phyloP scores from a whole-genome alignment of 1,139 yeast genomes.

The Magnusiomyces fungicola region DNA sequence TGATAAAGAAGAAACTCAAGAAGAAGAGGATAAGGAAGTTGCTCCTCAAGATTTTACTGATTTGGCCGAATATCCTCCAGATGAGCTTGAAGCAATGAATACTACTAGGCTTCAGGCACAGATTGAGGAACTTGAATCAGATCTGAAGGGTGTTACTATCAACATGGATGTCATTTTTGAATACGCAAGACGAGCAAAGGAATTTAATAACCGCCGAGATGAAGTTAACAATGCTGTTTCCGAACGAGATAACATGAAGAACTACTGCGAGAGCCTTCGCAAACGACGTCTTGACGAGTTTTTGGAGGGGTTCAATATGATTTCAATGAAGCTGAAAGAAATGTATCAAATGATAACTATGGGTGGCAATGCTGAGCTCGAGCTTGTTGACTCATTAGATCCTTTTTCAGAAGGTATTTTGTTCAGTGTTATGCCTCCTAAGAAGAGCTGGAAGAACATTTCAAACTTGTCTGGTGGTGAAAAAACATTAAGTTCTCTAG shows the following conservation, averaged over 20 bases:
- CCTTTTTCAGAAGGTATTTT: slow-evolving; percentile 97
- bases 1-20: slow-evolving; percentile 15
- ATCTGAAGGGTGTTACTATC: slow-evolving; percentile 51
- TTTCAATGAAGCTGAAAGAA: slow-evolving; percentile 83
- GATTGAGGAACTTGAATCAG: slow-evolving; percentile 49
- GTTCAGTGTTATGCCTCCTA: slow-evolving; percentile 98
- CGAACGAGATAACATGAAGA: slow-evolving; percentile 59
- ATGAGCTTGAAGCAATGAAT: slow-evolving; percentile 48
- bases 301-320: slow-evolving; percentile 84
- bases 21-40: slow-evolving; percentile 15
- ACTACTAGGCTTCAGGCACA: slow-evolving; percentile 45
- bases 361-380: slow-evolving; percentile 99
- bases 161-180: slow-evolving; percentile 74
- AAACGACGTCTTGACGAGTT: slow-evolving; percentile 77
- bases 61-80: slow-evolving; percentile 37
- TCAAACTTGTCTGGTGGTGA: slow-evolving; percentile 97
- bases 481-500: slow-evolving; percentile 89
- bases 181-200: slow-evolving; percentile 60
- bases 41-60: slow-evolving; percentile 18
- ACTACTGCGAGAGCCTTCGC: slow-evolving; percentile 60
- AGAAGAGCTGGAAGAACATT: slow-evolving; percentile 94
- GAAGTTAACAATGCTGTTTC: slow-evolving; percentile 64
- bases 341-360: slow-evolving; percentile 98
- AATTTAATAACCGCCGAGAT: slow-evolving; percentile 52
- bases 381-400: slow-evolving; percentile 88